Percentiles rank a stretch among this genome's conserved stretches.
phyloP scores from a whole-genome alignment of 2,329 filamentous ascomycete species.

The Talaromyces atroroseus region DNA sequence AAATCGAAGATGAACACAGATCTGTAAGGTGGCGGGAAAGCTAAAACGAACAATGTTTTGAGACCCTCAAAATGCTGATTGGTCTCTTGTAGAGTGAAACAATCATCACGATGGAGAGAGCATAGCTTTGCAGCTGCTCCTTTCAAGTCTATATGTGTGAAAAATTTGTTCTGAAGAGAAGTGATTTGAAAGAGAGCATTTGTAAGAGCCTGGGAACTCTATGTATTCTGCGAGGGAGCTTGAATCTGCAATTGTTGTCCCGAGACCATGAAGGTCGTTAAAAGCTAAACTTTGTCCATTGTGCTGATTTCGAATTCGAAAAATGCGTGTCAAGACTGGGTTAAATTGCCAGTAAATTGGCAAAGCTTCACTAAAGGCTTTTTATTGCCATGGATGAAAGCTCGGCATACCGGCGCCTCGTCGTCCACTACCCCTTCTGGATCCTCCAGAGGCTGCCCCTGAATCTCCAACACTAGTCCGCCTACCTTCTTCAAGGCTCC shows the following conservation, averaged over 20 bases:
- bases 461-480: conserved; percentile 29
- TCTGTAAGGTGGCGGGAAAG: not conserved
- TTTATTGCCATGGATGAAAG: conserved; percentile 31
- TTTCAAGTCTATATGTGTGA: conserved; percentile 1
- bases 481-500: conserved; percentile 38
- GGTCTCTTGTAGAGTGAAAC: not conserved
- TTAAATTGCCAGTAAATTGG: not conserved
- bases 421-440: conserved; percentile 32
- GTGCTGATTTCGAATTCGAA: not conserved
- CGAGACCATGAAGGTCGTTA: not conserved
- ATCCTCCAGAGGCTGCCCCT: conserved; percentile 21
- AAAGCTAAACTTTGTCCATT: not conserved
- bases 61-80: not conserved
- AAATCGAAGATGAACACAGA: not conserved
- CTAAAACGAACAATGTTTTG: not conserved
- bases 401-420: conserved; percentile 29
- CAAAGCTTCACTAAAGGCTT: not conserved
- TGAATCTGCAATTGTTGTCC: not conserved
- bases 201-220: not conserved
- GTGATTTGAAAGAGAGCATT: not conserved
- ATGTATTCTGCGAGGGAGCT: not conserved
- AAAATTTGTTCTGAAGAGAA: not conserved
- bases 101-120: not conserved
- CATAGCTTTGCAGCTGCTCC: conserved; percentile 2
- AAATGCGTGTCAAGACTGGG: not conserved